Evolutionary conservation across 768 basidiomycete species (phyloP), one percentile per base, ranked within the genome.

Genomic region (Leccinum longicurvipes): DNA sequence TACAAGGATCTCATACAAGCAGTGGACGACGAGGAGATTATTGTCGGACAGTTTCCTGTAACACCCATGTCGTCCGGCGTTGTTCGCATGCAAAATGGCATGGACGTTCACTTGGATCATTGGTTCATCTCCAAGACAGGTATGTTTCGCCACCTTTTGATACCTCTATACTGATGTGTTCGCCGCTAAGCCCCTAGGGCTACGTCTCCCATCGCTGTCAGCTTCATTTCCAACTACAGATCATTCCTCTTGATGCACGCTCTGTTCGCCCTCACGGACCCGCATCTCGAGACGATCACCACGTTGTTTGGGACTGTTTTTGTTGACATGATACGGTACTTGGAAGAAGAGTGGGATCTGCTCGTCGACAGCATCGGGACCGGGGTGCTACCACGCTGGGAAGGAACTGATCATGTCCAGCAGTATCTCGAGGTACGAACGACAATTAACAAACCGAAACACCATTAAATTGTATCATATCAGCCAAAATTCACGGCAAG

Each of bases 271-370:
- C 57, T 67, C 25, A 56, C 55, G 5, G 61, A 67, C 6, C 14
- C 45, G 2, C 44, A 50, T 15, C 53, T 64, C 4, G 65, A 64
- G 27, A 63, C 56, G n/a, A 50, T 61, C 24, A 57, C 49, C 31
- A 58, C 59, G 0, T 24, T 66, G 3, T 68, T 58, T 45, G 54
- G 51, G 9, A 63, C 55, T 25, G 46, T 59, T 2, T 63, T 67
- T 14, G 6, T 68, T 1, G 67, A 68, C 27, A 60, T 67, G 56
- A 51, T 59, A n/a, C 50, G 59, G 14, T 51, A 52, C 46, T 57
- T 66, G 48, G 66, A 63, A 19, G 52, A 65, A n/a, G 63, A 61
- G 29, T 61, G 61, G 67, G 54, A 65, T 24, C 39, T 17, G 5
- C 55, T 61, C 27, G 31, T 68, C 12, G 10, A 51, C 12, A 34